Base-by-base conservation (phyloP, 2,329 filamentous ascomycete species). In the Metarhizium sp. region DNA sequence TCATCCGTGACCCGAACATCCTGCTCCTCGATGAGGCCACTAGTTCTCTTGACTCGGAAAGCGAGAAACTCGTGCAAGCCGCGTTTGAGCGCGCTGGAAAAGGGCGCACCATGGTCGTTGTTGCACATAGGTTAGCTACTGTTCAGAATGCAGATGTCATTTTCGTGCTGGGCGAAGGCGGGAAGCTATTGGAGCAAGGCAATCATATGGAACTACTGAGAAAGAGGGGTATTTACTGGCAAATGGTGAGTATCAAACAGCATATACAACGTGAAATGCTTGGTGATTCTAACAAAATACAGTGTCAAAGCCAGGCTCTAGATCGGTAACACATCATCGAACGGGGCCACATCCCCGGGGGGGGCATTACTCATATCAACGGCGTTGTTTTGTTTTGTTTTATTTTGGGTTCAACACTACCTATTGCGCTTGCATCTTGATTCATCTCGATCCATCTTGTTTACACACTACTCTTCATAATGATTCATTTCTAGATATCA, bases 131-230 rank as follows among this genome's bases (percentile, higher is more conserved):
- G 14, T 74, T 92, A 51, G 85, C 85, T 0, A 92, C 87, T 13
- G 84, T 92, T 20, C 87, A 88, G 67, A 86, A 91, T 61, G 87
- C 88, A 1, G 85, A 92, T 66, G 73, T 85, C n/a, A 92, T 92
- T 46, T 90, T 88, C 62, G 87, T 92, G 0, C 81, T 94, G 50
- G 86, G 87, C 11, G 78, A 84, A 58, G 70, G 85, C 29, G 70
- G 85, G 29, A 78, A 74, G 60, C 71, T 82, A 47, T 63, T 82
- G 11, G 80, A 82, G 66, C 70, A 76, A 64, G 80, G 79, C 11
- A 80, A 64, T 18, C 79, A 83, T 58, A 56, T 57, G 2, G 80
- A 82, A 62, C 61, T 83, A 57, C 58, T 82, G 58, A 74, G 68
- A 66, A 72, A 73, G 68, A 75, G 67, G 62, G 79, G 79, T 1